Evolutionary conservation across 2,329 filamentous ascomycete genomes (phyloP).

Genomic region (Apiospora phragmitis): DNA sequence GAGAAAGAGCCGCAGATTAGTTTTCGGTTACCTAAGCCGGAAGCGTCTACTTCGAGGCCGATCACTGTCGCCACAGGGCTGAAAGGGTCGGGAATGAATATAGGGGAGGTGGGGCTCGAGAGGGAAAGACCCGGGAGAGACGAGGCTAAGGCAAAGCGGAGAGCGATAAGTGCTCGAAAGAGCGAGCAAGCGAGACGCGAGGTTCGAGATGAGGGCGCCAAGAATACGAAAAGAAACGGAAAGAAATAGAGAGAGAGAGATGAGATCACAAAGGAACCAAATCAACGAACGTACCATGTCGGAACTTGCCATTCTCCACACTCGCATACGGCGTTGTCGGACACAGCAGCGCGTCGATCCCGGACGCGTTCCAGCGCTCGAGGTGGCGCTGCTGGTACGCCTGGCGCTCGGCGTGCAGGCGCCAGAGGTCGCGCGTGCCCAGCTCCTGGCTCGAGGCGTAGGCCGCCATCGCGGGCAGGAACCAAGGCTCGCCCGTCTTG

Average conservation of each 20-base stretch:
- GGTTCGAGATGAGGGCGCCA: neutral
- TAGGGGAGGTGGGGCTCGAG: neutral
- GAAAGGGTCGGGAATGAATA: neutral
- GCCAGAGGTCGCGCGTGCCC: conserved; percentile 47
- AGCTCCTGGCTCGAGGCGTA: conserved; percentile 34
- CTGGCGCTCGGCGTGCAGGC: conserved; percentile 45
- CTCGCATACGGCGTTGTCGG: conserved; percentile 51
- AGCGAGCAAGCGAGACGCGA: neutral
- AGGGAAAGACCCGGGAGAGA: too few relatives aligned
- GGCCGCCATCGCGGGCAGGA: conserved; percentile 26
- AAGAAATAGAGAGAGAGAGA: neutral
- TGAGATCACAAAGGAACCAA: neutral
- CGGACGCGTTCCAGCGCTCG: conserved; percentile 45
- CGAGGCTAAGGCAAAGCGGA: neutral
- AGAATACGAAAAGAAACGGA: neutral
- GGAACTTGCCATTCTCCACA: conserved; percentile 43
- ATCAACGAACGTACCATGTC: conserved; percentile 37
- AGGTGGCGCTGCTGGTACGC: conserved; percentile 48
- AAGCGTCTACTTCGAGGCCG: neutral
- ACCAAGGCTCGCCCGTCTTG: conserved; percentile 41
- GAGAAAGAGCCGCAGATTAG: neutral
- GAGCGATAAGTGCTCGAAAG: neutral
- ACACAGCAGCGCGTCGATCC: conserved; percentile 63
- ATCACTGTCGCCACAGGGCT: neutral
- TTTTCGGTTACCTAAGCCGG: neutral